phyloP scores from a whole-genome alignment of 768 basidiomycete species.

The Hericium alpestre region DNA sequence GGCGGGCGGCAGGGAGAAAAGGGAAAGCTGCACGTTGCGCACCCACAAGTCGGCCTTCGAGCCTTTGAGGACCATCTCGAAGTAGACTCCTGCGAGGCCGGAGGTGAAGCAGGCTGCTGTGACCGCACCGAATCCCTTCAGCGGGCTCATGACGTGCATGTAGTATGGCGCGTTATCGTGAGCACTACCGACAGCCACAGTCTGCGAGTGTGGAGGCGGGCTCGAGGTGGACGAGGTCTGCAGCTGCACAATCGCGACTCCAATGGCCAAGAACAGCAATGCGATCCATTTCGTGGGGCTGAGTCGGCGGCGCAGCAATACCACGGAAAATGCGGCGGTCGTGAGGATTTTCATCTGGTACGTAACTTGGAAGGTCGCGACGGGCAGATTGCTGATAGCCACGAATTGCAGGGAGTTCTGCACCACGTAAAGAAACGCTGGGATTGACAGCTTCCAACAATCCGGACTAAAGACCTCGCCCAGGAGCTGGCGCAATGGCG shows the following conservation, averaged over 20 bases:
- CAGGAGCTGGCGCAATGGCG: slow-evolving; percentile 45
- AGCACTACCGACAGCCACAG: slow-evolving; percentile 51
- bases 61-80: slow-evolving; percentile 86
- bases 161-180: slow-evolving; percentile 50
- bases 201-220: slow-evolving; percentile 16
- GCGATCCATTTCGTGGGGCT: slow-evolving; percentile 75
- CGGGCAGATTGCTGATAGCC: slow-evolving; percentile 88
- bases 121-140: slow-evolving; percentile 78
- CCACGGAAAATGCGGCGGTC: slow-evolving; percentile 86
- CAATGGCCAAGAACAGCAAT: slow-evolving; percentile 78
- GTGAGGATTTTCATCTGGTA: slow-evolving; percentile 99
- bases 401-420: slow-evolving; percentile 97
- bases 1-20: slow-evolving; percentile 88
- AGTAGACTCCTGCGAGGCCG: slow-evolving; percentile 86
- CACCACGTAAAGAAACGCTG: slow-evolving; percentile 89
- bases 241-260: slow-evolving; percentile 92
- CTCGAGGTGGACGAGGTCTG: slow-evolving; percentile 43
- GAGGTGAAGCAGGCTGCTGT: slow-evolving; percentile 81
- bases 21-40: slow-evolving; percentile 78
- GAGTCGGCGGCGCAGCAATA: slow-evolving; percentile 68
- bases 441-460: slow-evolving; percentile 97
- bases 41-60: slow-evolving; percentile 82
- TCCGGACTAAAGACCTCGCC: slow-evolving; percentile 78
- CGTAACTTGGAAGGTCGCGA: slow-evolving; percentile 94
- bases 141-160: slow-evolving; percentile 69